Conservation (phyloP, 2,329 filamentous ascomycete species). For the Botrytis fragariae region DNA sequence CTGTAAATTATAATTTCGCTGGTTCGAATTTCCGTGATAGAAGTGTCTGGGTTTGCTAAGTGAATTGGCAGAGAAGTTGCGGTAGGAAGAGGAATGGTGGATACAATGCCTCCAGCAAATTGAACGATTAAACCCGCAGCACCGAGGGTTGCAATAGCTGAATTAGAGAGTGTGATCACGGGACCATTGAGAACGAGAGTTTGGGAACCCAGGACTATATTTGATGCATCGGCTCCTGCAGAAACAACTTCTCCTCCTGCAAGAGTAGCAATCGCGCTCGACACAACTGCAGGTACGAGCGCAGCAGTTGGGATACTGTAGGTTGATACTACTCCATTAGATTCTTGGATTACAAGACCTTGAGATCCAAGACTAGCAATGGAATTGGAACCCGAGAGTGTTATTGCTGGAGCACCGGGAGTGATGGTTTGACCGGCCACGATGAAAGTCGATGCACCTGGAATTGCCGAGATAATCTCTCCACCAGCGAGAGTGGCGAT, state of each 20-base stretch:
- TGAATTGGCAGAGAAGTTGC: background rate
- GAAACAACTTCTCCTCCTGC: conserved; percentile 6
- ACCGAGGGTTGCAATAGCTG: conserved; percentile 21
- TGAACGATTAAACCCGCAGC: conserved; percentile 22
- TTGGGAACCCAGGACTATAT: conserved; percentile 18
- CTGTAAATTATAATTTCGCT: background rate
- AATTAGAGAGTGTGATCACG: conserved; percentile 12
- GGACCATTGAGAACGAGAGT: conserved; percentile 18
- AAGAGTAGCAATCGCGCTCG: background rate
- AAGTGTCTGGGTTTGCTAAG: background rate
- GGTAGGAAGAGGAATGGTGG: conserved; percentile 17
- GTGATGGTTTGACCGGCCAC: conserved; percentile 23
- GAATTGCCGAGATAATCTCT: conserved; percentile 22
- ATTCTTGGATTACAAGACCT: conserved; percentile 24
- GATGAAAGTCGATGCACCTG: conserved; percentile 24
- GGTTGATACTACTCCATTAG: conserved; percentile 21
- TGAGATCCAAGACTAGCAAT: conserved; percentile 20
- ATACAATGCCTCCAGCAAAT: conserved; percentile 21
- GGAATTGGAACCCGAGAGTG: conserved; percentile 19
- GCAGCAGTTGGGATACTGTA: conserved; percentile 16
- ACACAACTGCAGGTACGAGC: background rate
- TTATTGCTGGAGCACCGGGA: conserved; percentile 22
- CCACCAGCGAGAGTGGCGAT: conserved; percentile 20
- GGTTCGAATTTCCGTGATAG: background rate
- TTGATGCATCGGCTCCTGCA: background rate